Conservation (phyloP, 1,284 basidiomycete species). For the Irpex rosettiformis region DNA sequence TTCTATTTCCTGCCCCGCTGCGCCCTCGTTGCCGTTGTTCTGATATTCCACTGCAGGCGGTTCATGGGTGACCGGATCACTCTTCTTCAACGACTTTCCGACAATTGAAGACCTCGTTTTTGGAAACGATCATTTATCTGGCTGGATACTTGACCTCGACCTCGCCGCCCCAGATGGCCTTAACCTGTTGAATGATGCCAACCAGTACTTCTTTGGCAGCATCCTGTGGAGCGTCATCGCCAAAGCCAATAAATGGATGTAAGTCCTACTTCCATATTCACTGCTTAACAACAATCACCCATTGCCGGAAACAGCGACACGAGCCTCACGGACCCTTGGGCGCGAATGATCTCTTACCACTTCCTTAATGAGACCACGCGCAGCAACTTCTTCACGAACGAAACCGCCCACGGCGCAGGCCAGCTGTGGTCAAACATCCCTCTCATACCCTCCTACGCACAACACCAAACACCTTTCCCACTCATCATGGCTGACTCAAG, state of each 20-base stretch:
- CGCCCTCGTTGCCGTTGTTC: no score
- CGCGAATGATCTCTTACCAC: conserved; percentile 62
- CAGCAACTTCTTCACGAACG: conserved; percentile 57
- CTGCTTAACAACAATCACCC: background rate
- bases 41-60: conserved; percentile 41
- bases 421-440: conserved; percentile 62
- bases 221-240: conserved; percentile 54
- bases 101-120: conserved; percentile 47
- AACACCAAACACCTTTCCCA: conserved; percentile 49
- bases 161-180: conserved; percentile 50
- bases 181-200: conserved; percentile 41
- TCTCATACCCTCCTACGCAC: conserved; percentile 39
- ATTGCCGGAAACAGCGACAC: conserved; percentile 43
- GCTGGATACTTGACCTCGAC: conserved; percentile 59
- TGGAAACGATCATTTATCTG: conserved; percentile 47
- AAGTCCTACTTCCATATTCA: conserved; percentile 22
- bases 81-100: conserved; percentile 59
- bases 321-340: conserved; percentile 60
- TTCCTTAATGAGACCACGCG: conserved; percentile 60
- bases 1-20: no score
- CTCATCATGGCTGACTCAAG: conserved; percentile 54
- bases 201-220: conserved; percentile 59
- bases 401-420: conserved; percentile 58
- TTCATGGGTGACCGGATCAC: conserved; percentile 59
- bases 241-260: conserved; percentile 53